Evolutionary conservation across 2,329 filamentous ascomycete species (phyloP).

Genomic region (Dothistroma pini): DNA sequence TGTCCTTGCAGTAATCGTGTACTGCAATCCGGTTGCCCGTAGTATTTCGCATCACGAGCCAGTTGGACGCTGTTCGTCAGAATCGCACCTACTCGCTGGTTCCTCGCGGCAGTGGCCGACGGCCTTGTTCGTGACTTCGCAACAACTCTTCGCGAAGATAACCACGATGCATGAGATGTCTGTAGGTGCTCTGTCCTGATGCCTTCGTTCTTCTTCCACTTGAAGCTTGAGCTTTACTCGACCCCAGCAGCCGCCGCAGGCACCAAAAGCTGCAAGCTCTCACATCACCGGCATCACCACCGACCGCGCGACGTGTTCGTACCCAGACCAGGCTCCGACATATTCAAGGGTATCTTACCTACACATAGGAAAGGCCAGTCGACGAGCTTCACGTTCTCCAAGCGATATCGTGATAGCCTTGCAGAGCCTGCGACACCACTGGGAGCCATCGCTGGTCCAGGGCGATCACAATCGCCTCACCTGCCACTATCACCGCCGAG

Average conservation of each 20-base stretch:
- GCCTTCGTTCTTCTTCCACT: slow-evolving; percentile 63
- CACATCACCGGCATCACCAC: background rate
- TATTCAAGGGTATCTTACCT: slow-evolving; percentile 45
- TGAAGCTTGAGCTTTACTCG: slow-evolving; percentile 57
- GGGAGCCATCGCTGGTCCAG: slow-evolving; percentile 7
- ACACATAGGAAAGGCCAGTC: slow-evolving; percentile 41
- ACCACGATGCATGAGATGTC: slow-evolving; percentile 5
- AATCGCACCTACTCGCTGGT: background rate
- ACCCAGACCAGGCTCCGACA: slow-evolving; percentile 42
- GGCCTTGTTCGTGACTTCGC: background rate
- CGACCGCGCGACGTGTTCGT: slow-evolving; percentile 30
- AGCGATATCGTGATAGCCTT: background rate
- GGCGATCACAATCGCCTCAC: slow-evolving; percentile 16
- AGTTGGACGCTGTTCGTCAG: background rate
- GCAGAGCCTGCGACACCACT: slow-evolving; percentile 1
- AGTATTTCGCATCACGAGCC: background rate
- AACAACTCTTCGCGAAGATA: background rate
- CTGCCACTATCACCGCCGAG: slow-evolving; percentile 13
- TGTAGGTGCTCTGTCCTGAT: slow-evolving; percentile 36
- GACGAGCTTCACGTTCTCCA: slow-evolving; percentile 24
- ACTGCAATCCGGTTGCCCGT: background rate
- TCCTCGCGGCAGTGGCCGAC: background rate
- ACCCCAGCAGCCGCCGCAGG: slow-evolving; percentile 29
- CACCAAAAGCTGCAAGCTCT: slow-evolving; percentile 10
- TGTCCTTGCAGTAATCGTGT: background rate